Conservation (phyloP, 257 asterid genomes). For the Scutellaria baicalensis region DNA sequence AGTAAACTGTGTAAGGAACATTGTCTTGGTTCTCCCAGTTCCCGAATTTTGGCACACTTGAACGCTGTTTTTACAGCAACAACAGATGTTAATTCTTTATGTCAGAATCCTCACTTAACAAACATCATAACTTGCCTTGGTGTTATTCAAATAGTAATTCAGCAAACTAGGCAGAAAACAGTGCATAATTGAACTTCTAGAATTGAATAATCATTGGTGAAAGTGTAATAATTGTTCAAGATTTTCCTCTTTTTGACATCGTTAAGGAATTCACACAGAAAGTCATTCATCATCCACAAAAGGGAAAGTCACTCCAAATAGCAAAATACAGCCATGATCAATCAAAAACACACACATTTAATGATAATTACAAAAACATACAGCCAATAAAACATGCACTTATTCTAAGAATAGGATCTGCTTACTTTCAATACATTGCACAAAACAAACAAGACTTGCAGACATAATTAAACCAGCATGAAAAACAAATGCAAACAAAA, state of each 20-base stretch:
- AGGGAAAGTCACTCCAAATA: background rate
- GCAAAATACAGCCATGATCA: too few relatives aligned
- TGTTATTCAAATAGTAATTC: background rate
- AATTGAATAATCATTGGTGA: background rate
- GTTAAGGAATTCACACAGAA: background rate
- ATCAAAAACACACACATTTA: background rate
- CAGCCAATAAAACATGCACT: background rate
- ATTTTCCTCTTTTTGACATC: background rate
- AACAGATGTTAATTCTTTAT: background rate
- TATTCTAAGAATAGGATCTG: background rate
- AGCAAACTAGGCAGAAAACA: background rate
- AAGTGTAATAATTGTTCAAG: background rate
- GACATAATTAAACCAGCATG: background rate
- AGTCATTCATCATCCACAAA: background rate
- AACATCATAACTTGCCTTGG: too few relatives aligned
- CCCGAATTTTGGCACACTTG: slow-evolving; percentile 47
- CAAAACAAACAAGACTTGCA: background rate
- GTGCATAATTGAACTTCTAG: background rate
- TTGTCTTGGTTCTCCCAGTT: slow-evolving; percentile 51
- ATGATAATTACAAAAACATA: background rate
- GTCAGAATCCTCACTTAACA: background rate
- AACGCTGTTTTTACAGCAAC: slow-evolving; percentile 21
- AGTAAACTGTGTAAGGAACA: slow-evolving; percentile 72
- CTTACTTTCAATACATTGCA: background rate
- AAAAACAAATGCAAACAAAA: background rate